phyloP scores from a whole-genome alignment of 2,329 filamentous ascomycete genomes.

The Cladosporium velox region DNA sequence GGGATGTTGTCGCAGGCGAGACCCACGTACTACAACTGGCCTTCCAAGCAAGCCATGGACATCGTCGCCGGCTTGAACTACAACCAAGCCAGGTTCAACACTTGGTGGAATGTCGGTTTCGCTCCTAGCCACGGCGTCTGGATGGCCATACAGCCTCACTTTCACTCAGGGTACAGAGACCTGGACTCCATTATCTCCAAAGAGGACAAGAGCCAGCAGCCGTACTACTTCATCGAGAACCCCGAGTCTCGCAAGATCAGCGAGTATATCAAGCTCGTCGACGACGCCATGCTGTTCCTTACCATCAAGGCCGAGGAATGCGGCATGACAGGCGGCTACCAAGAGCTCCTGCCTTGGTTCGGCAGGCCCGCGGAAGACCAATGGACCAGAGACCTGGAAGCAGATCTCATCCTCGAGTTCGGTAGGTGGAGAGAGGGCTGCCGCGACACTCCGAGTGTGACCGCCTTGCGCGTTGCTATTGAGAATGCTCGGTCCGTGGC shows the following conservation, averaged over 20 bases:
- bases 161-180: not conserved
- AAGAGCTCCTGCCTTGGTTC: constrained; percentile 1
- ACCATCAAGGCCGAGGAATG: constrained; percentile 7
- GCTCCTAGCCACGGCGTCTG: not conserved
- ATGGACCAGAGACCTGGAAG: not conserved
- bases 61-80: constrained; percentile 1
- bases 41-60: constrained; percentile 6
- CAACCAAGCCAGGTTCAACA: constrained; percentile 16
- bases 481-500: not conserved
- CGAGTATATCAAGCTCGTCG: constrained; percentile 6
- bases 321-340: not conserved
- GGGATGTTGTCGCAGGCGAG: not conserved
- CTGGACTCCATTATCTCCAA: not conserved
- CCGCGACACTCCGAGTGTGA: not conserved
- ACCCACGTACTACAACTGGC: not conserved
- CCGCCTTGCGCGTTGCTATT: constrained; percentile 1
- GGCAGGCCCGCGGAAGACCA: not conserved
- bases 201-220: not conserved
- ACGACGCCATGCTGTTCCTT: constrained; percentile 15
- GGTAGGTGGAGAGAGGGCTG: constrained; percentile 9
- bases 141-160: not conserved
- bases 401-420: constrained; percentile 10
- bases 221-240: constrained; percentile 3
- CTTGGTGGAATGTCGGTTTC: constrained; percentile 5
- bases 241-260: constrained; percentile 10